Evolutionary conservation across 2,329 filamentous ascomycete species (phyloP).

Genomic region (Penicillium sp.): DNA sequence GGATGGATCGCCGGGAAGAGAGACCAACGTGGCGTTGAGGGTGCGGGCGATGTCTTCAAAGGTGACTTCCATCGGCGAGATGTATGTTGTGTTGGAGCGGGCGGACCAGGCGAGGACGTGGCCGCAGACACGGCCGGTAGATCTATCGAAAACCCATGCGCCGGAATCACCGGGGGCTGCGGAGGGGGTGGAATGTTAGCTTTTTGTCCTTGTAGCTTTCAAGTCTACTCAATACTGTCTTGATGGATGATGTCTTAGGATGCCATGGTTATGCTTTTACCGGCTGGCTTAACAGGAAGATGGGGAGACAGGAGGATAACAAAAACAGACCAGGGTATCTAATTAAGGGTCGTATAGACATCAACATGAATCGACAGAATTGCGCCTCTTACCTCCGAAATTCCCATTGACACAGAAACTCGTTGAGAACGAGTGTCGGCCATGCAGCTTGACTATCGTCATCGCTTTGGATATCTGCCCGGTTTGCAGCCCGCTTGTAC

Average conservation of each 20-base stretch:
- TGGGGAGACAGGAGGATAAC: conserved; percentile 5
- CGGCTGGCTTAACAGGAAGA: conserved; percentile 17
- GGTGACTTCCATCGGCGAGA: conserved; percentile 91
- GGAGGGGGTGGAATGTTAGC: conserved; percentile 17
- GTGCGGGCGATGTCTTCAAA: conserved; percentile 82
- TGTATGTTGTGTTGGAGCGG: conserved; percentile 80
- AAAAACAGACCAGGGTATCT: conserved; percentile 26
- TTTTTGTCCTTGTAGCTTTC: neutral
- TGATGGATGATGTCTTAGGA: conserved; percentile 5
- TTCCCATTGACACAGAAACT: conserved; percentile 65
- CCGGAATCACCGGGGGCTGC: conserved; percentile 77
- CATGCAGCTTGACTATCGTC: conserved; percentile 83
- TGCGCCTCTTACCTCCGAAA: conserved; percentile 53
- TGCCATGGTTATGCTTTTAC: conserved; percentile 18
- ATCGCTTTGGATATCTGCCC: conserved; percentile 77
- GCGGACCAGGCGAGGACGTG: conserved; percentile 88
- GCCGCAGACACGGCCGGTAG: conserved; percentile 77
- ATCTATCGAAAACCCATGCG: conserved; percentile 86
- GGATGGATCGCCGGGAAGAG: conserved; percentile 60
- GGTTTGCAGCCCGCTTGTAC: conserved; percentile 79
- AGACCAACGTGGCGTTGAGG: conserved; percentile 69
- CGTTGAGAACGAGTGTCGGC: conserved; percentile 76
- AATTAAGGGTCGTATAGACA: conserved; percentile 24
- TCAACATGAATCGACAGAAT: conserved; percentile 23
- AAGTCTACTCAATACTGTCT: conserved; percentile 20